Percentiles rank a stretch among this genome's conserved stretches.
Evolutionary conservation across 768 basidiomycete species (phyloP).

Genomic region (Xerocomellus amylosporus): DNA sequence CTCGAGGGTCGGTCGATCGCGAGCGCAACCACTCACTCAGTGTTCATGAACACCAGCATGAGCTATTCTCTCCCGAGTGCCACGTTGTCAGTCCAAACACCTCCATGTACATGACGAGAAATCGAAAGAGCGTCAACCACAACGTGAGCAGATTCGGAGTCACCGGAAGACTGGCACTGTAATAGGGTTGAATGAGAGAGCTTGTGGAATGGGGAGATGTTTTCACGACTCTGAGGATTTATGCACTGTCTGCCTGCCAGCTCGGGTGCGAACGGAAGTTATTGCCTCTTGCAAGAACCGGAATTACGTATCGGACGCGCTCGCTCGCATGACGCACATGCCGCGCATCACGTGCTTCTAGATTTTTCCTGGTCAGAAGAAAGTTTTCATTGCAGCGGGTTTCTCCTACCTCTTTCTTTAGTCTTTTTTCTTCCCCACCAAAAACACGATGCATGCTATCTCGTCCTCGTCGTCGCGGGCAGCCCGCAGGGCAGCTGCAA

Average conservation of each 20-base stretch:
- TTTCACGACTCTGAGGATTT: too few species aligned
- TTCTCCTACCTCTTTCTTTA: too few species aligned
- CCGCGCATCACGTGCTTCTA: too few species aligned
- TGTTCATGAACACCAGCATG: constrained; percentile 92
- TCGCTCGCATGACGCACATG: too few species aligned
- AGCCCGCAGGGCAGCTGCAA: constrained; percentile 64
- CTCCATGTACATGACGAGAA: constrained; percentile 85
- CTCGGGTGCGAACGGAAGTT: too few species aligned
- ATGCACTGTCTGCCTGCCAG: too few species aligned
- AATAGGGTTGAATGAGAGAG: too few species aligned
- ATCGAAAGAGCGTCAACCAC: constrained; percentile 88
- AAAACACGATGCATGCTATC: constrained; percentile 63
- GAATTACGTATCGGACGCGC: too few species aligned
- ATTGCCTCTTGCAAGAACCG: too few species aligned
- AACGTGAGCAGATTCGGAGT: constrained; percentile 81
- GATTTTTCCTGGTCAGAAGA: too few species aligned
- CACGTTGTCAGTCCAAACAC: constrained; percentile 91
- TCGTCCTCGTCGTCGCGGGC: constrained; percentile 62
- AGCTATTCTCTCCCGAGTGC: constrained; percentile 69
- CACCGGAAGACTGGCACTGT: constrained; percentile 79
- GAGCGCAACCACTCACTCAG: constrained; percentile 55
- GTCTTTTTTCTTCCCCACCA: neutral
- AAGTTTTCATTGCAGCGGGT: too few species aligned
- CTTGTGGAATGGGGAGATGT: too few species aligned
- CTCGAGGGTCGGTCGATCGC: neutral